Evolutionary conservation across 2,329 filamentous ascomycete genomes (phyloP).

Genomic region (Pyricularia pennisetigena): DNA sequence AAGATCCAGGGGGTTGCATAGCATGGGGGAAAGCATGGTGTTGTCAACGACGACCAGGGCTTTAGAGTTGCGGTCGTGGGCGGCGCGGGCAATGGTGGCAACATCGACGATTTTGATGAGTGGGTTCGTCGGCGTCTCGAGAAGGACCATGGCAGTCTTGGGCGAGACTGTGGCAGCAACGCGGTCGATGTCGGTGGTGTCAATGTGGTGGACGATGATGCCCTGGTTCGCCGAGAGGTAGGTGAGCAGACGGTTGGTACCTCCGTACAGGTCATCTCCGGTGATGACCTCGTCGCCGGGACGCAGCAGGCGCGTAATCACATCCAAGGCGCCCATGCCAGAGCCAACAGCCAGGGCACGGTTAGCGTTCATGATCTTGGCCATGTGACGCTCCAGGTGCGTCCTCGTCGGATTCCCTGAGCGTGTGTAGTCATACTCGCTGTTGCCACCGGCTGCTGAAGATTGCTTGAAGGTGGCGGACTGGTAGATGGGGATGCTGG

Average conservation of each 20-base stretch:
- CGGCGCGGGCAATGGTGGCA: slow-evolving; percentile 61
- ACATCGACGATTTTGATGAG: slow-evolving; percentile 98
- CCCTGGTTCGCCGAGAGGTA: slow-evolving; percentile 83
- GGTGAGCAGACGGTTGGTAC: slow-evolving; percentile 86
- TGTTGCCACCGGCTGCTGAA: slow-evolving; percentile 62
- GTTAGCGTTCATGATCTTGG: slow-evolving; percentile 96
- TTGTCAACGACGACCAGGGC: slow-evolving; percentile 92
- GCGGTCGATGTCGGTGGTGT: slow-evolving; percentile 70
- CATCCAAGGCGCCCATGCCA: slow-evolving; percentile 94
- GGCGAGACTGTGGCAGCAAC: slow-evolving; percentile 59
- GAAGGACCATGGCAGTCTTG: slow-evolving; percentile 89
- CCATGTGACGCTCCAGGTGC: slow-evolving; percentile 89
- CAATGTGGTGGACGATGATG: slow-evolving; percentile 91
- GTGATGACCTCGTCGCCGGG: slow-evolving; percentile 96
- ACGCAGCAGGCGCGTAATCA: slow-evolving; percentile 81
- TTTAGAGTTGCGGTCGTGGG: slow-evolving; percentile 67
- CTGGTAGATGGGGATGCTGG: slow-evolving; percentile 95
- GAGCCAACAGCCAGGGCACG: slow-evolving; percentile 89
- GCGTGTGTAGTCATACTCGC: slow-evolving; percentile 94
- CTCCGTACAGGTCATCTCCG: slow-evolving; percentile 93
- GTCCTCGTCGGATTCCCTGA: slow-evolving; percentile 95
- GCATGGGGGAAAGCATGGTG: slow-evolving; percentile 95
- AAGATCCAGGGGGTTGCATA: slow-evolving; percentile 86
- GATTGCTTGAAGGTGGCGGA: slow-evolving; percentile 97
- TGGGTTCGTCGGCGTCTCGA: slow-evolving; percentile 95